Conservation (phyloP, 2,329 filamentous ascomycete species). For the Pestalotiopsis sp. region DNA sequence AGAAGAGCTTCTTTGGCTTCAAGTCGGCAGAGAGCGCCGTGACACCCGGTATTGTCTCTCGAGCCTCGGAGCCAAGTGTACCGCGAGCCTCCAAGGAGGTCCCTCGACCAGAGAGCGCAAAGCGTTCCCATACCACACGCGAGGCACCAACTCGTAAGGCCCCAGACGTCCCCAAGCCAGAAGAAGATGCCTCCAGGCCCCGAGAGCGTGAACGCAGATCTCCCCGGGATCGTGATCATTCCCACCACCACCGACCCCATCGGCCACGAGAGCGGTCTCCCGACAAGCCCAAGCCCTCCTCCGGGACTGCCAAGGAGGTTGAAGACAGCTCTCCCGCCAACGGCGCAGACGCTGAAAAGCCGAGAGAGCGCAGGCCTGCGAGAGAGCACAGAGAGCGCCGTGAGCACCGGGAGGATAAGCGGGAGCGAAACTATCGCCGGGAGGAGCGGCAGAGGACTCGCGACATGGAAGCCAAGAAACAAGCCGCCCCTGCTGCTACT, state of each 20-base stretch:
- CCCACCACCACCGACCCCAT: neutral
- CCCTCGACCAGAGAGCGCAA: neutral
- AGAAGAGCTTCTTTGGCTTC: constrained; percentile 15
- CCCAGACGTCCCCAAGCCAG: neutral
- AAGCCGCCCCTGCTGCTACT: neutral
- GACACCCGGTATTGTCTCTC: neutral
- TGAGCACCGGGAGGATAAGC: neutral
- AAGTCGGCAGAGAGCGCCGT: constrained; percentile 8
- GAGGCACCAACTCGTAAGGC: neutral
- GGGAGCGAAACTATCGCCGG: neutral
- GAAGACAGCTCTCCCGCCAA: neutral
- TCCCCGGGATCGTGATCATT: neutral
- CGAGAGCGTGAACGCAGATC: neutral
- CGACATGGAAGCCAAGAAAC: constrained; percentile 11
- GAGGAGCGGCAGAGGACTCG: constrained; percentile 10
- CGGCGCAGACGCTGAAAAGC: neutral
- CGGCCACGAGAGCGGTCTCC: neutral
- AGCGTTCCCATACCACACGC: constrained; percentile 6
- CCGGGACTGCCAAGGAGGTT: neutral
- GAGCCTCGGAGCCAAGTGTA: constrained; percentile 6
- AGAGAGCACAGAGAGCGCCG: neutral
- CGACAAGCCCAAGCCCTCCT: neutral
- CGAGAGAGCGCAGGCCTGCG: neutral
- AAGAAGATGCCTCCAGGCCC: neutral
- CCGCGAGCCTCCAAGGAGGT: constrained; percentile 7